Percentiles rank a stretch among this genome's conserved stretches.
Evolutionary conservation across 495 filamentous ascomycete species (phyloP).

Genomic region (Cenococcum geophilum): DNA sequence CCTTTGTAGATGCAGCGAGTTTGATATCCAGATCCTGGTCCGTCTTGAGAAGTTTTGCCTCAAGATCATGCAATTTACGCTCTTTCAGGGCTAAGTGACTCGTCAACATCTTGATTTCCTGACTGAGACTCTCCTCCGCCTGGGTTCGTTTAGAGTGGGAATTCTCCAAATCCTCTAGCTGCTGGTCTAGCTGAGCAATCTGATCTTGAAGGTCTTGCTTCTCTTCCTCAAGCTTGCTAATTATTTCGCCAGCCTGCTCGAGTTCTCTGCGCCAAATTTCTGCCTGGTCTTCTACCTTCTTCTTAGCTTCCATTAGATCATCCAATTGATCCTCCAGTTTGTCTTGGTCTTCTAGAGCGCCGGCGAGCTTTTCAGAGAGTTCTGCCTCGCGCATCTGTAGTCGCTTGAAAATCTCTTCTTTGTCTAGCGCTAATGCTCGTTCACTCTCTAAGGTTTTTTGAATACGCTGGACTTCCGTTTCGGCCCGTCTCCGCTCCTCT

Average conservation of each 20-base stretch:
- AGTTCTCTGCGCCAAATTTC: constrained; percentile 72
- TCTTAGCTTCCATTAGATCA: constrained; percentile 80
- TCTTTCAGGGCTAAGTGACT: constrained; percentile 88
- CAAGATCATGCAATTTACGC: constrained; percentile 81
- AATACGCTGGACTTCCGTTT: constrained; percentile 78
- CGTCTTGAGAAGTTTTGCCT: constrained; percentile 71
- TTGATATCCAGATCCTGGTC: constrained; percentile 91
- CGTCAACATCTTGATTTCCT: constrained; percentile 84
- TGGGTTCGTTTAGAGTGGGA: constrained; percentile 62
- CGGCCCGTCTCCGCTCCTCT: constrained; percentile 82
- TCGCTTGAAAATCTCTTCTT: constrained; percentile 96
- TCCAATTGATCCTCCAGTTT: constrained; percentile 89
- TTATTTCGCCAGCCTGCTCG: constrained; percentile 85
- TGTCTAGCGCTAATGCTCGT: constrained; percentile 87
- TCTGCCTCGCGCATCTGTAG: constrained; percentile 85
- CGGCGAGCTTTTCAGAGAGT: constrained; percentile 83
- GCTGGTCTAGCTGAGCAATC: constrained; percentile 59
- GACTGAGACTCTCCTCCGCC: constrained; percentile 64
- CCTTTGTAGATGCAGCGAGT: constrained; percentile 71
- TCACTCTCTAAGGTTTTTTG: constrained; percentile 94
- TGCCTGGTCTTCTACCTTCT: constrained; percentile 77
- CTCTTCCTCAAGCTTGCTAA: constrained; percentile 74
- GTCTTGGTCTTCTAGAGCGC: constrained; percentile 93
- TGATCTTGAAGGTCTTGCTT: constrained; percentile 67
- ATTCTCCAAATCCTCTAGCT: constrained; percentile 60